Evolutionary conservation across 2,329 filamentous ascomycete species (phyloP).

Genomic region (Colletotrichum sp.): DNA sequence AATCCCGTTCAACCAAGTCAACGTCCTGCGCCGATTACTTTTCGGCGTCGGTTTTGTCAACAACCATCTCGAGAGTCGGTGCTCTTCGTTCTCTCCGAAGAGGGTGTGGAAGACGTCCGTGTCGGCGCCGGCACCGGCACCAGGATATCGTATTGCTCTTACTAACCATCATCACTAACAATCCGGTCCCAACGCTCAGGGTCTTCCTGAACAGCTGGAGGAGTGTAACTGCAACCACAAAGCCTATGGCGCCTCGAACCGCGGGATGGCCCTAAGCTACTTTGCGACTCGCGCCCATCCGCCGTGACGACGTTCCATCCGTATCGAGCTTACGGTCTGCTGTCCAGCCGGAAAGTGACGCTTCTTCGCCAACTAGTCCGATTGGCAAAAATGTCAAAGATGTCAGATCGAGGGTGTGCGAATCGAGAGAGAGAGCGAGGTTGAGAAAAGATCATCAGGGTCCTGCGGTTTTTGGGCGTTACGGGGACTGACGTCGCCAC

Average conservation of each 20-base stretch:
- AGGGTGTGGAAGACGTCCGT: background rate
- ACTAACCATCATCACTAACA: background rate
- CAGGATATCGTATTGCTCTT: background rate
- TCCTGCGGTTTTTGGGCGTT: background rate
- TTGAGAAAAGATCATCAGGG: background rate
- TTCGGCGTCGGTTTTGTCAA: background rate
- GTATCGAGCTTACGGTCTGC: background rate
- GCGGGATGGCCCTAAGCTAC: background rate
- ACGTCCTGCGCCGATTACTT: background rate
- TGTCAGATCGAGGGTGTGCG: background rate
- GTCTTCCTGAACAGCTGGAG: background rate
- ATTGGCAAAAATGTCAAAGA: background rate
- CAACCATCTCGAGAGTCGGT: background rate
- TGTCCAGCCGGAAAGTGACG: background rate
- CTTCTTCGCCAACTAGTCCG: background rate
- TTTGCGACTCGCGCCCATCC: background rate
- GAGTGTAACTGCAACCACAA: background rate
- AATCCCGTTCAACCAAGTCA: background rate
- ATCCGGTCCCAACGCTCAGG: background rate
- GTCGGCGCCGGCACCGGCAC: background rate
- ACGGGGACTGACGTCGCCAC: background rate
- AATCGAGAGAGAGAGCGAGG: background rate
- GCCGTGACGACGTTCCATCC: background rate
- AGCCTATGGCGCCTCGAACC: background rate
- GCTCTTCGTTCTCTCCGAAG: slow-evolving; percentile 5